These are phyloP conservation scores for Farysia itapuensis DNA, from an alignment of 1,284 basidiomycete genomes.

Conservation along the genomic window DNA sequence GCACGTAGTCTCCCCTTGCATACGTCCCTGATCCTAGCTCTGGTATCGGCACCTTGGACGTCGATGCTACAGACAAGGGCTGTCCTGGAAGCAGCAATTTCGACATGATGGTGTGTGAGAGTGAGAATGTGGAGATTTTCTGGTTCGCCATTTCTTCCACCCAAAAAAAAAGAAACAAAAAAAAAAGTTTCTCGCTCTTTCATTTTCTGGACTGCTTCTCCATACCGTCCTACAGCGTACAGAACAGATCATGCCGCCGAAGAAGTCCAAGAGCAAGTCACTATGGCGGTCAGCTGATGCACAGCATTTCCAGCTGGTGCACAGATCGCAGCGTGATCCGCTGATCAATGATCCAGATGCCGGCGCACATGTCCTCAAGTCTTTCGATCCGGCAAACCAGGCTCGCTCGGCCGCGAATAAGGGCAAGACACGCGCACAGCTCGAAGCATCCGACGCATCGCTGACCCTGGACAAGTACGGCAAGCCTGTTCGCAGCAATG, in stretches of 20 bases:
- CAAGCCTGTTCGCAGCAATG: conserved; percentile 55
- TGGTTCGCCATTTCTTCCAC: too few species aligned
- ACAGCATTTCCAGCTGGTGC: conserved; percentile 94
- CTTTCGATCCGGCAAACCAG: conserved; percentile 67
- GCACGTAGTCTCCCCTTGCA: conserved; percentile 33
- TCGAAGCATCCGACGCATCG: conserved; percentile 67
- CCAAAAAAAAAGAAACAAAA: too few species aligned
- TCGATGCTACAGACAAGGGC: conserved; percentile 17
- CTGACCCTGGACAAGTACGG: conserved; percentile 64
- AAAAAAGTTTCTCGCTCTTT: too few species aligned
- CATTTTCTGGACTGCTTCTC: too few species aligned
- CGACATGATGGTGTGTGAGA: neutral
- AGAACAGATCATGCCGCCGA: too few species aligned
- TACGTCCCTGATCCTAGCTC: conserved; percentile 44
- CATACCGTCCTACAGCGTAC: too few species aligned
- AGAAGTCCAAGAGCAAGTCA: conserved; percentile 63
- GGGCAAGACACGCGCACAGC: conserved; percentile 76
- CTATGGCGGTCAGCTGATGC: conserved; percentile 85
- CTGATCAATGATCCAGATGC: conserved; percentile 91
- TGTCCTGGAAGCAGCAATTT: conserved; percentile 43
- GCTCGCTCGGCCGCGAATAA: conserved; percentile 61
- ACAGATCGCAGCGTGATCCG: conserved; percentile 92
- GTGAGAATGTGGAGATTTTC: too few species aligned
- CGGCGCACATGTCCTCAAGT: conserved; percentile 82
- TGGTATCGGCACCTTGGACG: conserved; percentile 3